Evolutionary conservation across 495 filamentous ascomycete genomes (phyloP), one percentile per base, ranked within the genome.

Genomic region (Penicillium riverlandense): DNA sequence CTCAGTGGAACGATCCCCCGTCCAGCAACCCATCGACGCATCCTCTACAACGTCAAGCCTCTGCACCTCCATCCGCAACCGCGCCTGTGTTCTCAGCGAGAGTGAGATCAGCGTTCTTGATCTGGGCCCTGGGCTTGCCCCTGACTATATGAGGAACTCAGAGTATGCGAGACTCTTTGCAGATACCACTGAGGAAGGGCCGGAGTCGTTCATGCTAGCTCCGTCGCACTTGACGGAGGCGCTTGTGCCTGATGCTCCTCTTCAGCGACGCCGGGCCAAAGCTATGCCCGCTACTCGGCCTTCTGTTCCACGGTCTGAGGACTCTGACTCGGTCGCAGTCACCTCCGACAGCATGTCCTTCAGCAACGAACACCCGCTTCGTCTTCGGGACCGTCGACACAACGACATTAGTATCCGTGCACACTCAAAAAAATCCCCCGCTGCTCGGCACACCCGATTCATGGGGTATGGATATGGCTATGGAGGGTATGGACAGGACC

Each of bases 51-150:
- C 1, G 27, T 29, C 35, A 15, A 2, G 33, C 35, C 10, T 31
- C 5, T 12, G 4, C 36, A 40, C 30, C 6, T 31, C 27, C 14
- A 10, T 9, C 1, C 40, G 13, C 40, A 34, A 33, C 41, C 41
- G 34, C 27, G 22, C 27, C 31, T 30, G 13, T 7, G 15, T 42
- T 7, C 44, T 50, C 32, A 55, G 55, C 33, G 58, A 64, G 11
- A 60, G 58, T 29, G 58, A 66, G 7, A 62, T 66, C 48, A 62
- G 54, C 22, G 36, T 51, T 7, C 49, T 66, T 5, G 63, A 63
- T 35, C 38, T 66, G 1, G 58, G 62, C 5, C 59, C 59, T 3
- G 50, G 52, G 30, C 15, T 57, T 27, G 41, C 11, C 38, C 4
- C 22, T 22, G 22, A 4, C 2, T 4, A 22, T 22, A 22, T 22